Base-by-base conservation (phyloP, 495 filamentous ascomycete species). In the Aspergillus heteromorphus region DNA sequence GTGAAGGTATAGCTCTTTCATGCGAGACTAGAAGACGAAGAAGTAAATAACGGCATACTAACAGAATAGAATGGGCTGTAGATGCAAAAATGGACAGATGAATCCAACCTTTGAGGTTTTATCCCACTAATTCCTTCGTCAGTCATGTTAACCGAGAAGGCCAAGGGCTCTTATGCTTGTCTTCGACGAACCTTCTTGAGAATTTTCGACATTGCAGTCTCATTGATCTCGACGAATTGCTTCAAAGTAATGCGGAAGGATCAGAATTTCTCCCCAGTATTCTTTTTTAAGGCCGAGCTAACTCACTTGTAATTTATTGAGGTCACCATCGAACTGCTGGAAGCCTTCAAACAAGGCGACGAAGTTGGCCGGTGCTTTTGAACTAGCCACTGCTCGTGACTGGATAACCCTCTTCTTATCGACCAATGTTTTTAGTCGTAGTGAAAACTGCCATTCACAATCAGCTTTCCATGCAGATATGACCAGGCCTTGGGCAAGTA, bases 181-280 rank as follows among this genome's bases (percentile, higher is more conserved):
- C n/a, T 36, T 48, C 25, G 38, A 62, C 69, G 49, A 64, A 86
- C 84, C 82, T 98, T 98, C 76, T 98, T 98, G 48, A 98, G 78
- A 41, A 98, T 98, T 69, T 98, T 98, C 18, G 93, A 96, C 69
- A 96, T 95, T 20, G 91, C 93, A 10, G 88, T 95, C 60, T 92
- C 92, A 70, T 97, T 98, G 63, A 97, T 88, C 64, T 97, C 92
- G 48, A 98, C 89, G 65, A 97, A 98, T 79, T 97, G 93, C 78
- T 83, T 25, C 48, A n/a, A 2, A 25, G 13, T 19, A 7, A 2
- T 29, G 38, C 8, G n/a, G 11, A 23, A 18, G 10, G 20, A 49
- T 54, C 17, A 54, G 56, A 27, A 45, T 25, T 14, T 21, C 11
- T 40, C 9, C 5, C 31, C 19, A n/a, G 6, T 1, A n/a, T 23